Evolutionary conservation across 139 green algal genomes (phyloP).

Genomic region (Picochlorum sp.): DNA sequence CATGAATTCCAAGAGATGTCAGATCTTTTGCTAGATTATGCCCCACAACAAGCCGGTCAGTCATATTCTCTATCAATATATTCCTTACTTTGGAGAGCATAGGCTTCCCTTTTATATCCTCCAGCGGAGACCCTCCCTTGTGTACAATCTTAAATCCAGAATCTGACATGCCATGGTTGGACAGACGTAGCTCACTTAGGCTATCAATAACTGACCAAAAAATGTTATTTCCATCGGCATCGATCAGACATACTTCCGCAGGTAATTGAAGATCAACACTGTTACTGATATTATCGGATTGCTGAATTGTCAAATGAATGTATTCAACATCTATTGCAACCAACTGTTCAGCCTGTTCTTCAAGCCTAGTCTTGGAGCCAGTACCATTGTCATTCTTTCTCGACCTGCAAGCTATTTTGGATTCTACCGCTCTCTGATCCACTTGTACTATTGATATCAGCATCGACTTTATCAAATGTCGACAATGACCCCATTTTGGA

Average conservation of each 20-base stretch:
- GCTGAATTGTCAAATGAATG: neutral
- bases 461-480: no score
- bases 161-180: neutral
- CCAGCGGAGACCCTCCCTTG: slow-evolving; percentile 4
- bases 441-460: no score
- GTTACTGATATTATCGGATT: neutral
- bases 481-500: no score
- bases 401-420: no score
- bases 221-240: slow-evolving; percentile 1
- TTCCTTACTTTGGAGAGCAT: slow-evolving; percentile 1
- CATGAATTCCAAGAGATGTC: slow-evolving; percentile 7
- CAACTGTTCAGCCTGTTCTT: slow-evolving; percentile 3
- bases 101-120: neutral
- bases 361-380: slow-evolving; percentile 5
- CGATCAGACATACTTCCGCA: slow-evolving; percentile 25
- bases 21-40: slow-evolving; percentile 28
- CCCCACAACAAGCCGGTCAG: slow-evolving; percentile 15
- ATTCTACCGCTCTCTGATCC: no score
- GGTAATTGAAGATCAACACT: slow-evolving; percentile 3
- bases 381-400: neutral
- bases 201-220: slow-evolving; percentile 9
- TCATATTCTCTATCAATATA: neutral
- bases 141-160: neutral
- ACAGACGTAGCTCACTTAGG: neutral
- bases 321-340: slow-evolving; percentile 27